Evolutionary conservation across 2,329 filamentous ascomycete genomes (phyloP).

Genomic region (Botrytis squamosa): DNA sequence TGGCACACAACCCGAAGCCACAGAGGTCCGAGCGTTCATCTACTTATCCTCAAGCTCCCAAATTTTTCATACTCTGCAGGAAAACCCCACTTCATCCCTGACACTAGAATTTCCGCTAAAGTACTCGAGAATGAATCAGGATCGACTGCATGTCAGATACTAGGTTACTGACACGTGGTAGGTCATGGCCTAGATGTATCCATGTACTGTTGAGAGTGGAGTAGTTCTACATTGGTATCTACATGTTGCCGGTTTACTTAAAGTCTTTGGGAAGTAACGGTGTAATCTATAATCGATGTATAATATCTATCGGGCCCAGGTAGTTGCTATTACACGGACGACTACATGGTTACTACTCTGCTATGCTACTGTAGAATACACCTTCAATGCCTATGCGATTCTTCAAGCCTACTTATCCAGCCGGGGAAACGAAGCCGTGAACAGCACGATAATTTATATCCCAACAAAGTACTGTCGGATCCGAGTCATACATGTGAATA

Average conservation of each 20-base stretch:
- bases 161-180: conserved; percentile 22
- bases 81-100: conserved; percentile 1
- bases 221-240: background rate
- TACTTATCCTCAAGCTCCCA: conserved; percentile 2
- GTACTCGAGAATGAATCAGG: conserved; percentile 19
- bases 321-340: background rate
- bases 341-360: background rate
- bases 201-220: conserved; percentile 2
- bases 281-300: conserved; percentile 5
- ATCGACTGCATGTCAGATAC: conserved; percentile 21
- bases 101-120: background rate
- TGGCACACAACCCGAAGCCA: conserved; percentile 4
- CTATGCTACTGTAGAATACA: background rate
- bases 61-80: background rate
- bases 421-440: conserved; percentile 8
- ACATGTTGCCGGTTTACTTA: background rate
- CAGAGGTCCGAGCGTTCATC: conserved; percentile 5
- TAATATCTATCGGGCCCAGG: background rate
- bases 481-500: conserved; percentile 5
- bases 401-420: background rate
- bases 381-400: background rate
- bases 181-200: conserved; percentile 2
- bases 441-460: conserved; percentile 8
- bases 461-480: conserved; percentile 10
- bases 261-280: conserved; percentile 4